Evolutionary conservation across 108 stramenopile genomes (phyloP).

Genomic region (Fragilaria radians): DNA sequence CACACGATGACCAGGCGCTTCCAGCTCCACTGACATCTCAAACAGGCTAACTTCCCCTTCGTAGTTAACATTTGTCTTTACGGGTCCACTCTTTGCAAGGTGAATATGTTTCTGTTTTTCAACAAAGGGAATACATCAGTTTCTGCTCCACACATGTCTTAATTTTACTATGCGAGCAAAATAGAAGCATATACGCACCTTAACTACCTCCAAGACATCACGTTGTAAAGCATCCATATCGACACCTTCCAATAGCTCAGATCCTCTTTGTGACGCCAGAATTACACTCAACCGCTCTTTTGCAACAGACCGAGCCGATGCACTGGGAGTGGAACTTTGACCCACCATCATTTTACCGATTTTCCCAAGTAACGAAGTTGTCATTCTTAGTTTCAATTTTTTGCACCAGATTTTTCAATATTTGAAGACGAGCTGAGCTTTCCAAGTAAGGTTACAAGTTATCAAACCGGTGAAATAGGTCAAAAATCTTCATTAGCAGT

Average conservation of each 20-base stretch:
- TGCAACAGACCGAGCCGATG: constrained; percentile 23
- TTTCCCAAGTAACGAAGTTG: constrained; percentile 30
- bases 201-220: constrained; percentile 37
- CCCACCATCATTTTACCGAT: constrained; percentile 20
- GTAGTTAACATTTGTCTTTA: constrained; percentile 25
- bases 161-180: constrained; percentile 8
- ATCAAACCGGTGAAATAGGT: too few species aligned
- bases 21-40: constrained; percentile 45
- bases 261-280: constrained; percentile 34
- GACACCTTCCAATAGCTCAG: constrained; percentile 31
- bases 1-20: constrained; percentile 1
- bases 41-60: constrained; percentile 35
- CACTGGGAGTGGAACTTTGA: neutral
- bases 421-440: too few species aligned
- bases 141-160: neutral
- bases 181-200: constrained; percentile 6
- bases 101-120: constrained; percentile 29
- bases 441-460: too few species aligned
- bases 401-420: too few species aligned
- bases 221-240: constrained; percentile 42
- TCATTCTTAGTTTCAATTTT: too few species aligned
- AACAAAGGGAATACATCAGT: neutral
- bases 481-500: too few species aligned
- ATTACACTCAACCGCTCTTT: constrained; percentile 34
- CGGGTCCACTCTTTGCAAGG: constrained; percentile 23